Base-by-base conservation (phyloP, 2,329 filamentous ascomycete genomes). In the Exophiala sp. region DNA sequence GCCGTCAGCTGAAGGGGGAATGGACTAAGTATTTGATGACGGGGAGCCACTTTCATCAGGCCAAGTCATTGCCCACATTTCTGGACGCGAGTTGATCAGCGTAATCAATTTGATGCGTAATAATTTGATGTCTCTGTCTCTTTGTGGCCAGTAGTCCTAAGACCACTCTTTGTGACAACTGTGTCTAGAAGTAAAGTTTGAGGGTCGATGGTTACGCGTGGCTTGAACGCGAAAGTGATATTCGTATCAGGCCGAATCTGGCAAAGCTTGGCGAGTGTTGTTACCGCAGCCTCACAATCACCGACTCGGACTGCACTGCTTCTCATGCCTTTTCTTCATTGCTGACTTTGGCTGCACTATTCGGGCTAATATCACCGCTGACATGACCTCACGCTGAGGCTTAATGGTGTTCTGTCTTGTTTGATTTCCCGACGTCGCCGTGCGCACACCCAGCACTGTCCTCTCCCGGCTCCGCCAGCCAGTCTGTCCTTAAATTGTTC, bases 401-500 rank as follows among this genome's bases (percentile, higher is more conserved):
- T 19, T 29, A 32, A 32, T 4, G 16, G 21, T 9, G 22, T 27
- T 11, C 29, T 35, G 14, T 19, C 6, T 7, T 19, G 14, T 19
- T n/a, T 19, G 7, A 7, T 37, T n/a, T 6, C 18, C 34, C 34
- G 34, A 18, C 16, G 3, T 13, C 7, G 14, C 34, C 14, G 14
- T 19, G n/a, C n/a, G 6, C 14, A 19, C 18, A 18, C 14, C 13
- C 22, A 8, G 10, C 44, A 21, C 19, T 8, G 9, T 27, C 37
- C 3, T 32, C 18, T 41, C 13, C 29, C 7, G 34, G 27, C 30
- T 50, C 35, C 18, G 14, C 22, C 50, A 43, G 14, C 22, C 50
- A 43, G 35, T 48, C 50, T 52, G 54, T 53, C 48, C 49, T 52
- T 30, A 48, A 42, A n/a, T 19, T 24, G 30, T 29, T 38, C 38